phyloP scores from a whole-genome alignment of 2,329 filamentous ascomycete species.

The Fusarium miscanthi region DNA sequence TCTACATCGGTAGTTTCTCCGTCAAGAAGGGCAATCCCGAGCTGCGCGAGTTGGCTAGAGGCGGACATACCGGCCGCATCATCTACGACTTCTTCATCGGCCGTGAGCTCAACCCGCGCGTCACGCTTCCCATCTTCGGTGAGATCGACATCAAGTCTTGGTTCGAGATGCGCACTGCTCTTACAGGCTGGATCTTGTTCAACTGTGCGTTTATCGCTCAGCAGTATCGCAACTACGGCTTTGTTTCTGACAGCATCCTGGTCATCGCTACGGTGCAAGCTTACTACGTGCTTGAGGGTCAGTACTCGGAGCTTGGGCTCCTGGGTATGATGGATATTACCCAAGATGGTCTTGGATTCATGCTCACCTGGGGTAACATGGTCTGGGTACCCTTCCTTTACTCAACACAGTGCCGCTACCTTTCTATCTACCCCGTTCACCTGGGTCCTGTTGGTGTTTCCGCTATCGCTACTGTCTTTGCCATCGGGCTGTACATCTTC shows the following conservation, averaged over 20 bases:
- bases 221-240: slow-evolving; percentile 85
- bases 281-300: slow-evolving; percentile 83
- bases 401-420: slow-evolving; percentile 82
- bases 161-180: slow-evolving; percentile 85
- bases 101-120: slow-evolving; percentile 90
- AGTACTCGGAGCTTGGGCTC: slow-evolving; percentile 86
- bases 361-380: slow-evolving; percentile 90
- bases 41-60: slow-evolving; percentile 79
- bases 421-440: slow-evolving; percentile 80
- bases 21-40: slow-evolving; percentile 77
- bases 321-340: slow-evolving; percentile 93
- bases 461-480: slow-evolving; percentile 72
- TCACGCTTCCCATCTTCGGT: slow-evolving; percentile 80
- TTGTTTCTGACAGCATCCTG: slow-evolving; percentile 83
- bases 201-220: slow-evolving; percentile 85
- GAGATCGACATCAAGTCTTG: slow-evolving; percentile 90
- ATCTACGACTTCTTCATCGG: slow-evolving; percentile 97
- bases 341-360: slow-evolving; percentile 90
- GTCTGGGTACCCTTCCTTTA: slow-evolving; percentile 93
- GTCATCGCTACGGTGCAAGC: slow-evolving; percentile 79
- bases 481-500: slow-evolving; percentile 84
- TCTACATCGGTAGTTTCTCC: slow-evolving; percentile 82
- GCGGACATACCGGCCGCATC: slow-evolving; percentile 82
- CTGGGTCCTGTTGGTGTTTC: slow-evolving; percentile 74
- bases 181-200: slow-evolving; percentile 86